Base-by-base conservation (phyloP, 768 basidiomycete genomes). In the Agrocybe chaxingu region DNA sequence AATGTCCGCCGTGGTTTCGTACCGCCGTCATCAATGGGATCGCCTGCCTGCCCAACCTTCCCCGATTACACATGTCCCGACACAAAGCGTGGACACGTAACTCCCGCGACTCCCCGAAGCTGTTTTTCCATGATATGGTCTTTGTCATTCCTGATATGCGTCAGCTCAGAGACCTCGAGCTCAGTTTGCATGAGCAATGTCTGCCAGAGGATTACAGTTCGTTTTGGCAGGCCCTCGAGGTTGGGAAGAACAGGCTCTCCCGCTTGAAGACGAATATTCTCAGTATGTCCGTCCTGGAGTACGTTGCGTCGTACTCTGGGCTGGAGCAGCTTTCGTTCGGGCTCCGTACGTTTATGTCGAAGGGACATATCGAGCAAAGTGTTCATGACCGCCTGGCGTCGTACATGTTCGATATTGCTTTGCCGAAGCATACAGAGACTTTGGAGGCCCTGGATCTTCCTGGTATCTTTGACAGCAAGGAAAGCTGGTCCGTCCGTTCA, bases 271-370 rank as follows among this genome's bases (percentile, higher is more conserved):
- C 43, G n/a, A 45, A 45, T 29, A 34, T 34, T 1, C 31, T 45
- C 24, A 45, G 43, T 34, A 45, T 45, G 43, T 31, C 43, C 18
- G 43, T 34, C 19, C 43, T 45, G 9, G 43, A 45, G 19, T 45
- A 45, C 35, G 30, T 45, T 18, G 43, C 43, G 30, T 45, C 43
- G n/a, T 45, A 45, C 35, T 45, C 43, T 13, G 43, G 43, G 19
- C 16, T 45, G 12, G 43, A 45, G 11, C 9, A 32, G n/a, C 43
- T 45, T 33, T 45, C 43, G n/a, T 33, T 32, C 11, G 43, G 43
- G 35, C 43, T 32, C 19, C 43, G 43, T n/a, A 45, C 43, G 3
- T 45, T 45, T 31, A 34, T n/a, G 2, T 31, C 43, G 3, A 24
- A 24, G 24, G 24, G 24, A 24, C 24, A 24, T 5, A 24, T 24